These are phyloP conservation scores for Solanum ossicruentum DNA, from an alignment of 257 asterid species.

Conservation along the genomic window DNA sequence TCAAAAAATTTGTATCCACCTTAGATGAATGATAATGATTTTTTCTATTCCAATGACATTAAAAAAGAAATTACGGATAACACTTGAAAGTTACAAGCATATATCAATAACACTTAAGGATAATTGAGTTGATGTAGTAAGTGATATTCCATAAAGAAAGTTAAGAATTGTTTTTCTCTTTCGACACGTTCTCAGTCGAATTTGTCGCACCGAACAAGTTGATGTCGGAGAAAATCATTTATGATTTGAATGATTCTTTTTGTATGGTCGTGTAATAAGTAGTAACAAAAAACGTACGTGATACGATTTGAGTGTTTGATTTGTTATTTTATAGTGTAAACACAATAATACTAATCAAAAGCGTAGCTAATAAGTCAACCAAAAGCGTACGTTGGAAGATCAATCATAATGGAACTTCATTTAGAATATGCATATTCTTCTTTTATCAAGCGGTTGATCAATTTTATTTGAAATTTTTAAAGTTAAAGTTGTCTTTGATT, in stretches of 20 bases:
- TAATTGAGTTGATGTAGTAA: rapidly evolving
- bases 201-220: rapidly evolving
- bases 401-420: not conserved
- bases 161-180: not conserved
- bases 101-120: not conserved
- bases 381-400: not conserved
- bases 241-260: not conserved
- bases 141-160: not conserved
- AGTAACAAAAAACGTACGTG: not conserved
- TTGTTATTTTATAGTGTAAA: not conserved
- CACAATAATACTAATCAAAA: not conserved
- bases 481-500: not conserved
- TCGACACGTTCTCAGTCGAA: not conserved
- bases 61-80: not conserved
- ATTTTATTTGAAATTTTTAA: not conserved
- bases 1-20: not conserved
- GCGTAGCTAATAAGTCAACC: not conserved
- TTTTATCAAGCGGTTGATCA: not conserved
- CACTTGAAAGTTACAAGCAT: not conserved
- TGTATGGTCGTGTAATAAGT: not conserved
- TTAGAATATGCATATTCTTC: not conserved
- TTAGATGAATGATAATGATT: not conserved
- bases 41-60: not conserved
- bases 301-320: not conserved
- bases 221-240: too few relatives aligned